Percentiles rank a stretch among this genome's conserved stretches.
Conservation (phyloP, 306 rosid species). For the Cicer arietinum region DNA sequence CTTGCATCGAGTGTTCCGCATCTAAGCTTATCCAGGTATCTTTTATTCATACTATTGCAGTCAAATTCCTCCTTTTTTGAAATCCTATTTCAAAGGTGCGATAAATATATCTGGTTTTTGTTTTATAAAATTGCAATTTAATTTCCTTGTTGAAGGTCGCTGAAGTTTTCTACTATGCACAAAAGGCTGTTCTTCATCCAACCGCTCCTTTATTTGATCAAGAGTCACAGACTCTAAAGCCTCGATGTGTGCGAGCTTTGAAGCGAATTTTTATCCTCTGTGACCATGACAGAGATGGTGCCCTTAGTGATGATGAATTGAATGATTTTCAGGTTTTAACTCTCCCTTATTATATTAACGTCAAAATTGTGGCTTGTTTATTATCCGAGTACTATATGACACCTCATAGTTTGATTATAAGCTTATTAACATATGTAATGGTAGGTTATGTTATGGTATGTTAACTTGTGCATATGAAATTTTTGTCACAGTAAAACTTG, state of each 20-base stretch:
- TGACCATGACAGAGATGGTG: slow-evolving; percentile 95
- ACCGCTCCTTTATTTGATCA: slow-evolving; percentile 96
- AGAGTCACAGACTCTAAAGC: slow-evolving; percentile 94
- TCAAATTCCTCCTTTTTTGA: slow-evolving; percentile 3
- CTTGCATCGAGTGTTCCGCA: slow-evolving; percentile 98
- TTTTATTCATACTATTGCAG: not conserved
- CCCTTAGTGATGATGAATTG: slow-evolving; percentile 60
- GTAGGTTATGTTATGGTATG: not conserved
- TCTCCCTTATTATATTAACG: not conserved
- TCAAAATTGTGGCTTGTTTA: slow-evolving; percentile 39
- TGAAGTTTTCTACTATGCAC: slow-evolving; percentile 97
- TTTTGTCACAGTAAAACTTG: no score
- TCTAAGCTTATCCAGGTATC: slow-evolving; percentile 90
- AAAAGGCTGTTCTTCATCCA: slow-evolving; percentile 98
- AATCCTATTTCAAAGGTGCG: slow-evolving; percentile 28
- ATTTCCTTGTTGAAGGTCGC: slow-evolving; percentile 69
- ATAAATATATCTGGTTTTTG: slow-evolving; percentile 30
- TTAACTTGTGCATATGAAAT: not conserved
- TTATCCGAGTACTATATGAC: slow-evolving; percentile 12
- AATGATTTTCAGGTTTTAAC: slow-evolving; percentile 55
- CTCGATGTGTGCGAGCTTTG: slow-evolving; percentile 91
- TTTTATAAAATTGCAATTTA: slow-evolving; percentile 29
- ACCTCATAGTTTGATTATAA: slow-evolving; percentile 33
- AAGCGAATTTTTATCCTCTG: slow-evolving; percentile 94
- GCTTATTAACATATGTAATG: slow-evolving; percentile 30